phyloP scores from a whole-genome alignment of 78 protist species.

The Protostelium mycophagum region DNA sequence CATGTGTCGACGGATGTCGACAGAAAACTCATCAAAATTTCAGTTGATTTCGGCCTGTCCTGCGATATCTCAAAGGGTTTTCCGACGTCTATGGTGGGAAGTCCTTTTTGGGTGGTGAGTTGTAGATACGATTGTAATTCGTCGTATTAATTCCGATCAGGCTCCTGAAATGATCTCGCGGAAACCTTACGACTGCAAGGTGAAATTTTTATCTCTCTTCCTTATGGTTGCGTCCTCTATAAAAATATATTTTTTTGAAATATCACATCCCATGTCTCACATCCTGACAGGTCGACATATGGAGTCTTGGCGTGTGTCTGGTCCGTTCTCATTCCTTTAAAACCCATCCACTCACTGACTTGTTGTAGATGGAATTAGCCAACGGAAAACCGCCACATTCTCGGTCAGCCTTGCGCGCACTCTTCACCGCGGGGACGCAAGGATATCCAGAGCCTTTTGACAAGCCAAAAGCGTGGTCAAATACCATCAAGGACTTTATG shows the following conservation, averaged over 20 bases:
- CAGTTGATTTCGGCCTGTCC: slow-evolving; percentile 55
- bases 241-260: too few species aligned
- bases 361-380: slow-evolving; percentile 25
- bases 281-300: too few species aligned
- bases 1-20: not conserved
- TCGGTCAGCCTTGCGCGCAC: slow-evolving; percentile 30
- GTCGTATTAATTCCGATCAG: not conserved
- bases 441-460: not conserved
- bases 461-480: slow-evolving; percentile 24
- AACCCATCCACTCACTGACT: not conserved
- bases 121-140: not conserved
- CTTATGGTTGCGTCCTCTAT: too few species aligned
- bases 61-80: slow-evolving; percentile 24
- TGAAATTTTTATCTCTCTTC: too few species aligned
- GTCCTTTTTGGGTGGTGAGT: slow-evolving; percentile 34
- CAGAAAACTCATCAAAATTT: too few species aligned
- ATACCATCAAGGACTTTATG: slow-evolving; percentile 25
- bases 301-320: slow-evolving; percentile 62
- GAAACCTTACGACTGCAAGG: slow-evolving; percentile 15
- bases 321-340: not conserved
- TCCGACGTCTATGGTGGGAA: slow-evolving; percentile 27
- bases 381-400: slow-evolving; percentile 36
- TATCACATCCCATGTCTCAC: too few species aligned
- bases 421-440: slow-evolving; percentile 26
- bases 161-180: slow-evolving; percentile 50